A percentile compares a stretch with the other conserved stretches of the same genome.
Conservation (phyloP, 371 early-diverging fungal genomes). For the Massospora cicadina region DNA sequence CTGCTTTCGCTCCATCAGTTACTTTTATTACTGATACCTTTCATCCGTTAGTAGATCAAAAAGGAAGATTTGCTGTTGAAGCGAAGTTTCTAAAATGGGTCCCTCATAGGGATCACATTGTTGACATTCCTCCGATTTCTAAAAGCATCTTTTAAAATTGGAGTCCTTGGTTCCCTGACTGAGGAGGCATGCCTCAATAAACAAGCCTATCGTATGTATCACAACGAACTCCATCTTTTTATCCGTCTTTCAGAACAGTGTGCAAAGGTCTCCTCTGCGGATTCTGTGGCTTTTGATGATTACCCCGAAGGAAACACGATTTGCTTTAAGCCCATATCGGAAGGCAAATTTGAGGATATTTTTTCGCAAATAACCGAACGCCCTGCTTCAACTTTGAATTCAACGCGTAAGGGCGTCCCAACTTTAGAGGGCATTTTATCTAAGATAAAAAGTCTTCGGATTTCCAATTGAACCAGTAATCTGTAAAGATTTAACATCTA, state of each 20-base stretch:
- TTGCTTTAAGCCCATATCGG: conserved; percentile 31
- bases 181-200: conserved; percentile 53
- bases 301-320: conserved; percentile 36
- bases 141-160: conserved; percentile 64
- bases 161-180: conserved; percentile 43
- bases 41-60: conserved; percentile 81
- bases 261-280: conserved; percentile 54
- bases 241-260: conserved; percentile 59
- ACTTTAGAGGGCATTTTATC: conserved; percentile 1
- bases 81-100: conserved; percentile 69
- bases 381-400: not conserved
- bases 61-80: conserved; percentile 39
- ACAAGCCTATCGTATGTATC: conserved; percentile 52
- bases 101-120: conserved; percentile 59
- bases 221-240: conserved; percentile 45
- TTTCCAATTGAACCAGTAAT: too few relatives aligned
- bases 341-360: conserved; percentile 18
- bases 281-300: conserved; percentile 43
- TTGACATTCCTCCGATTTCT: conserved; percentile 70
- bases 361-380: not conserved
- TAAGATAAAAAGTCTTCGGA: conserved; percentile 7
- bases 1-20: conserved; percentile 69
- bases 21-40: conserved; percentile 76
- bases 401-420: not conserved
- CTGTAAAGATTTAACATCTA: too few relatives aligned